A percentile compares a stretch with the other conserved stretches of the same genome.
Conservation (phyloP, 371 early-diverging fungal genomes). For the Mucor irregularis region DNA sequence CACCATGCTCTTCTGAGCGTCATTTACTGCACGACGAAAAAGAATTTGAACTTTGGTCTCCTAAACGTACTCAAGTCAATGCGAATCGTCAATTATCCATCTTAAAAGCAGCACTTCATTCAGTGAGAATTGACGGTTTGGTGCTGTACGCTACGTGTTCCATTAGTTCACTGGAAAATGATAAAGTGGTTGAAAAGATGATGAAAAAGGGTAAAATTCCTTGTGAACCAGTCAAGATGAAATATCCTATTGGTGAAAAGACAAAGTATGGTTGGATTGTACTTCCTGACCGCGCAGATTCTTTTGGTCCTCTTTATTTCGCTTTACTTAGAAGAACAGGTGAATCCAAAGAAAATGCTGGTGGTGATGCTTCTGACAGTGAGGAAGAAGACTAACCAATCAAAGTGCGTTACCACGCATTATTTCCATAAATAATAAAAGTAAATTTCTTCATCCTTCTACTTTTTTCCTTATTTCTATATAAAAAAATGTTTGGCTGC, state of each 20-base stretch:
- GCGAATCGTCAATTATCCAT: constrained; percentile 59
- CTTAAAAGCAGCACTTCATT: constrained; percentile 60
- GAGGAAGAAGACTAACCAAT: constrained; percentile 4
- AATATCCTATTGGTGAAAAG: constrained; percentile 54
- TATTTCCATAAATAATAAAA: not conserved
- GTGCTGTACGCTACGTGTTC: constrained; percentile 80
- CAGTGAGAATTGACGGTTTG: constrained; percentile 58
- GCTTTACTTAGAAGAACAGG: constrained; percentile 42
- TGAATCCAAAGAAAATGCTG: constrained; percentile 26
- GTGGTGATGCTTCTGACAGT: constrained; percentile 16
- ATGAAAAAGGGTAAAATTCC: constrained; percentile 44
- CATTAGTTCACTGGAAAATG: constrained; percentile 69
- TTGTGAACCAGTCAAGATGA: constrained; percentile 39
- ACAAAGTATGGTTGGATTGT: constrained; percentile 64
- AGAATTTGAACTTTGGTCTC: constrained; percentile 56
- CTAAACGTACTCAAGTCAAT: constrained; percentile 49
- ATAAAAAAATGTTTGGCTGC: constrained; percentile 84
- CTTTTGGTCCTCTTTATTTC: constrained; percentile 67
- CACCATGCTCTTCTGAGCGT: constrained; percentile 81
- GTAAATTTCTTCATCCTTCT: not conserved
- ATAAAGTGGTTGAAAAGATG: constrained; percentile 60
- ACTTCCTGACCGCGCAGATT: constrained; percentile 53
- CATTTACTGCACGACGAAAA: constrained; percentile 59
- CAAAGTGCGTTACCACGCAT: too few species aligned
- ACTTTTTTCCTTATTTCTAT: too few species aligned